Base-by-base conservation (phyloP, 148 eudicot genomes). In the Rhododendron vialii region DNA sequence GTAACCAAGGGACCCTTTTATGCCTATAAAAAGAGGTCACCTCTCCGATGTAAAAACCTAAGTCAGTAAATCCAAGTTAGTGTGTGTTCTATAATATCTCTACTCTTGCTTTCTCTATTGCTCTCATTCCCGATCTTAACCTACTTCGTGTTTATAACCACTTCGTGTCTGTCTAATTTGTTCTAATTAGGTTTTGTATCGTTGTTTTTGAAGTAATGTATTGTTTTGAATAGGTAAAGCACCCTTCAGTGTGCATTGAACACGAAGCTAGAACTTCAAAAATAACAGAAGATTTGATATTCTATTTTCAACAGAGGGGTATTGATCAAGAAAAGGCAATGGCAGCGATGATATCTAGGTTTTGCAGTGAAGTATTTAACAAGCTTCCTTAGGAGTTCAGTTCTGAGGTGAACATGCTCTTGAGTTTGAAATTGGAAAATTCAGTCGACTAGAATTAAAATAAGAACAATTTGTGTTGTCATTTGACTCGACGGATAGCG, bases 181-280 rank as follows among this genome's bases (percentile, higher is more conserved):
- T n/a, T n/a, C n/a, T n/a, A n/a, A n/a, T n/a, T n/a, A n/a, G n/a
- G n/a, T n/a, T n/a, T n/a, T n/a, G n/a, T n/a, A n/a, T n/a, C n/a
- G n/a, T n/a, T n/a, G n/a, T n/a, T n/a, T n/a, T n/a, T n/a, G n/a
- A n/a, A n/a, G n/a, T n/a, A n/a, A n/a, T n/a, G n/a, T n/a, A n/a
- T n/a, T n/a, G n/a, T n/a, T n/a, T n/a, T n/a, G n/a, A n/a, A n/a
- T n/a, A 95, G 98, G 92, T 90, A 20, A 96, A 95, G 88, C 94
- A 94, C 83, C 95, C 93, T 0, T 76, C 90, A 12, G 94, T 94
- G 0, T 88, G 94, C 36, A 89, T 96, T 28, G 99, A 96, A 84
- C 98, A 96, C 28, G 98, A 96, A 90, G 99, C 99, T 20, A 96
- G 96, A 86, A 96, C 98, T 59, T 94, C 95, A 24, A 95, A 95